phyloP scores from a whole-genome alignment of 2,329 filamentous ascomycete genomes.

The Diplodia scrobiculata region DNA sequence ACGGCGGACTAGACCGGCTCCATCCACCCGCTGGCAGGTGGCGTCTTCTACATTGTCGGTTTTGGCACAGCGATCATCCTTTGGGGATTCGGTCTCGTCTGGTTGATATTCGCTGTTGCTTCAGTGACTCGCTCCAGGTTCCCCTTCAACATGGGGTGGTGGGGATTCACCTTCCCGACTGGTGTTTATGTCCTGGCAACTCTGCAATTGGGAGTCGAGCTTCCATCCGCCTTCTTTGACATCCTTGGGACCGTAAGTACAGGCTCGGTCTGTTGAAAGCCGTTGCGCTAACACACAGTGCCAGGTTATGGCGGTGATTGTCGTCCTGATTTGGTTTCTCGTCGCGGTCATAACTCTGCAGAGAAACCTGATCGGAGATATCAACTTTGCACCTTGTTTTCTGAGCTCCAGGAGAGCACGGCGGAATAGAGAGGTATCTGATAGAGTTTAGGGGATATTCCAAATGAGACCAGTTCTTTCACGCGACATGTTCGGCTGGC shows the following conservation, averaged over 20 bases:
- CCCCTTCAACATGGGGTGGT: constrained; percentile 66
- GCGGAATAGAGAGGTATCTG: constrained; percentile 1
- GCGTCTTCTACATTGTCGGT: constrained; percentile 62
- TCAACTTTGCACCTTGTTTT: constrained; percentile 60
- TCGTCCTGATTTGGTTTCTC: constrained; percentile 60
- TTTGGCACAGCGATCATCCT: constrained; percentile 57
- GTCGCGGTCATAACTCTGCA: constrained; percentile 55
- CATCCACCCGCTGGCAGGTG: constrained; percentile 51
- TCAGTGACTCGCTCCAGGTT: constrained; percentile 53
- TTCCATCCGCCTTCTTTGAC: constrained; percentile 59
- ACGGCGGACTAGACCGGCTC: constrained; percentile 29
- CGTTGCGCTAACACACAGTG: background rate
- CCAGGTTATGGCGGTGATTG: constrained; percentile 53
- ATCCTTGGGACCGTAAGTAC: constrained; percentile 53
- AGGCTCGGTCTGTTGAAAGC: constrained; percentile 34
- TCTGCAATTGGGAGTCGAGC: constrained; percentile 53
- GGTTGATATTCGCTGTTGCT: constrained; percentile 58
- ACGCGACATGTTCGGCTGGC: background rate
- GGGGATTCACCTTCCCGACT: constrained; percentile 62
- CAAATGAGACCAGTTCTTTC: background rate
- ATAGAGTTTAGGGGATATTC: background rate
- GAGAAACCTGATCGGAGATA: constrained; percentile 52
- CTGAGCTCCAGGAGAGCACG: constrained; percentile 6
- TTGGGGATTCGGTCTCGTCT: constrained; percentile 60
- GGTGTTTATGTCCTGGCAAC: constrained; percentile 59